These are phyloP conservation scores for Cenchrus purpureus DNA, from an alignment of 176 grass and related monocot genomes.

Conservation along the genomic window DNA sequence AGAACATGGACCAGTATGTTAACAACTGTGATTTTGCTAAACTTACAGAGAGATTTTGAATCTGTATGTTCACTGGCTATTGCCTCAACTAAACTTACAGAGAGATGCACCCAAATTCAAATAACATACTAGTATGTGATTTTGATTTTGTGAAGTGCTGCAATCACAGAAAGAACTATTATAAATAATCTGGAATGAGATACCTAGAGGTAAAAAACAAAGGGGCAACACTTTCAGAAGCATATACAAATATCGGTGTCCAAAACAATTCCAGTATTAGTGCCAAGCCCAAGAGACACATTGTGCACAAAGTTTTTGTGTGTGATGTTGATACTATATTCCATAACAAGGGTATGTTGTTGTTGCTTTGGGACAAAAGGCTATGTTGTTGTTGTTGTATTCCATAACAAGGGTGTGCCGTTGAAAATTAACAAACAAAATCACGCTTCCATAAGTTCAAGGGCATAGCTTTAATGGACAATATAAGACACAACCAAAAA, in stretches of 20 bases:
- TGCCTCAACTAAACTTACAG: neutral
- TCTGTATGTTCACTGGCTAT: neutral
- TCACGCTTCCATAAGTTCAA: slow-evolving; percentile 11
- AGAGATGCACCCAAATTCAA: slow-evolving; percentile 7
- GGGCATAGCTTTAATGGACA: neutral
- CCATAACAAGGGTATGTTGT: no score
- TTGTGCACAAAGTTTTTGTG: slow-evolving; percentile 11
- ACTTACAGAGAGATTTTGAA: neutral
- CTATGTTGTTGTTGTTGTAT: no score
- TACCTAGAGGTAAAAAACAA: neutral
- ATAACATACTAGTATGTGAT: slow-evolving; percentile 5
- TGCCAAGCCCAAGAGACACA: neutral
- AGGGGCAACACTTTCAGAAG: neutral
- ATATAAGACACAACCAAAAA: neutral
- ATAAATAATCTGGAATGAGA: neutral
- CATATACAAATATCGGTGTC: slow-evolving; percentile 11
- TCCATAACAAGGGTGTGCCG: neutral
- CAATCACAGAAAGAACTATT: neutral
- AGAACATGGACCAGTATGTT: neutral
- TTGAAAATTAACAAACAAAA: slow-evolving; percentile 19
- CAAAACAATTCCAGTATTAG: neutral
- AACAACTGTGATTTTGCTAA: neutral
- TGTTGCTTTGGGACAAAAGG: no score
- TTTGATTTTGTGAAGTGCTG: slow-evolving; percentile 1
- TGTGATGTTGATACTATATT: neutral